These are phyloP conservation scores for Phialocephala sp. DNA, from an alignment of 2,329 filamentous ascomycete genomes.

Conservation along the genomic window DNA sequence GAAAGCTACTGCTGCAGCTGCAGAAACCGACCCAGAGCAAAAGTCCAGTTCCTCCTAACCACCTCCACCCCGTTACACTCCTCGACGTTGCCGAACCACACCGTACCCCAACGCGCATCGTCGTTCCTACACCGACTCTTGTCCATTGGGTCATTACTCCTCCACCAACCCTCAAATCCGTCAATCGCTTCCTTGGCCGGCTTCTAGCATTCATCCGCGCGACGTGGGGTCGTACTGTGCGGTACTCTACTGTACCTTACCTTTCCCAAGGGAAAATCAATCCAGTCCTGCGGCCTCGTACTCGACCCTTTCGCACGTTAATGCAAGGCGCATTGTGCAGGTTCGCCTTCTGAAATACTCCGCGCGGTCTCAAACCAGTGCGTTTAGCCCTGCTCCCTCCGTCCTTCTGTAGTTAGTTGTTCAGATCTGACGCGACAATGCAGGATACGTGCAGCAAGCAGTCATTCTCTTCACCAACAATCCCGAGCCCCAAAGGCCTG, in stretches of 20 bases:
- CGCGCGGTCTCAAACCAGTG: conserved; percentile 17
- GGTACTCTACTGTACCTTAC: not conserved
- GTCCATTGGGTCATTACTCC: conserved; percentile 16
- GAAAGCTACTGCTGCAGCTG: conserved; percentile 5
- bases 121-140: conserved; percentile 21
- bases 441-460: conserved; percentile 25
- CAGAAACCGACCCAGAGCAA: not conserved
- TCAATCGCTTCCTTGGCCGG: conserved; percentile 4
- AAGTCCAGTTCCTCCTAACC: not conserved
- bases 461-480: conserved; percentile 19
- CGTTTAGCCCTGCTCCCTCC: conserved; percentile 28
- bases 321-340: conserved; percentile 37
- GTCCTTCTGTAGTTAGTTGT: conserved; percentile 9
- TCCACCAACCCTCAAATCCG: not conserved
- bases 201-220: conserved; percentile 10
- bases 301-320: conserved; percentile 20
- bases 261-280: not conserved
- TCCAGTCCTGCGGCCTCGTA: conserved; percentile 23
- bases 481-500: conserved; percentile 34
- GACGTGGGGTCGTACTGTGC: conserved; percentile 4
- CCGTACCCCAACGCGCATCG: conserved; percentile 15
- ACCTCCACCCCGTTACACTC: conserved; percentile 9
- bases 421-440: conserved; percentile 32
- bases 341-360: conserved; percentile 25
- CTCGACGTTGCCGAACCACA: conserved; percentile 6